Evolutionary conservation across 139 green algal species (phyloP), one percentile per base, ranked within the genome.

Genomic region (Haematococcus lacustris): DNA sequence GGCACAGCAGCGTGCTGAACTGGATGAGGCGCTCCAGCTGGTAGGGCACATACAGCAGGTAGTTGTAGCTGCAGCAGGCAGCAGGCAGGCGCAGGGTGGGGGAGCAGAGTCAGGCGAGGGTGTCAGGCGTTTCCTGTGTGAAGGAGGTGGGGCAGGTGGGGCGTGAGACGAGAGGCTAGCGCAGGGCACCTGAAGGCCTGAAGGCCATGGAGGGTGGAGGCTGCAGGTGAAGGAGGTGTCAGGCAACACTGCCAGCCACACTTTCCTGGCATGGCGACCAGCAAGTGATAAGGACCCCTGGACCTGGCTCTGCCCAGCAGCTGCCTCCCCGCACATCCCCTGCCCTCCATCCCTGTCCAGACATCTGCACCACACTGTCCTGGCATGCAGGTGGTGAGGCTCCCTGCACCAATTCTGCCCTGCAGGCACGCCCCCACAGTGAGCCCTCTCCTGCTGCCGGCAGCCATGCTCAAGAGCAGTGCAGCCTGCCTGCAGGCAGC

Each of bases 1-100:
- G 51, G 80, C 90, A 95, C 9, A 94, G 61, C 28, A 89, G 57
- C 4, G 80, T 75, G 51, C 90, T 88, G 72, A 93, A 91, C 68
- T 73, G 79, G n/a, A 96, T 79, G 28, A 97, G 78, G 2, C 90
- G 78, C 76, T 97, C 92, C 66, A 96, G 78, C 74, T 97, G 91
- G 47, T 87, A 94, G 25, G 92, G 92, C 38, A 96, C 90, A 62
- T 86, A 84, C 32, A 94, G 51, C 17, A 97, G 71, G 30, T 91
- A 92, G 73, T 96, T 96, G 85, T 97, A 96, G 60, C 88, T 93
- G 80, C 68, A 6, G 1, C 30, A 71, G 28, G 34, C 5, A 35
- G n/a, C 47, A 32, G 9, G 7, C 62, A 50, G 32, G 33, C 13
- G 62, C 32, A 9, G 28, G 28, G 6, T 17, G 6, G 28, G 28